A percentile compares a stretch with the other conserved stretches of the same genome.
Conservation (phyloP, 1,284 basidiomycete species). For the Meripilus lineatus region DNA sequence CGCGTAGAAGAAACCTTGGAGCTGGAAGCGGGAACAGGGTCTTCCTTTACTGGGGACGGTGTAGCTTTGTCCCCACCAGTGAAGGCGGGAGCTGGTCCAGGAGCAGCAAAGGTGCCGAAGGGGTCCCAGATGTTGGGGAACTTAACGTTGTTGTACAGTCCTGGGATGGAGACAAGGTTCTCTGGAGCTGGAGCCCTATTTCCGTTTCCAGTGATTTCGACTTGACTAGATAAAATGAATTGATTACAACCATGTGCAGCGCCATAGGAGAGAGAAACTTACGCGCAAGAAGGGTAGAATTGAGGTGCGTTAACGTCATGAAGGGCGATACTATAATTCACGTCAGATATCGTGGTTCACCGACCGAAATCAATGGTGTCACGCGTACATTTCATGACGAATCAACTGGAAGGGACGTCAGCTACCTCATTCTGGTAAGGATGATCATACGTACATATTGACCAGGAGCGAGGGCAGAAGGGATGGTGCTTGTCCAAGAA, state of each 20-base stretch:
- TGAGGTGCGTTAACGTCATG: constrained; percentile 25
- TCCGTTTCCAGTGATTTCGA: constrained; percentile 32
- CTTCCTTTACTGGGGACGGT: constrained; percentile 5
- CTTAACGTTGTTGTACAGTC: constrained; percentile 20
- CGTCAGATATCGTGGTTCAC: neutral
- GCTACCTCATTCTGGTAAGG: constrained; percentile 1
- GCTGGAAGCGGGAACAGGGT: constrained; percentile 12
- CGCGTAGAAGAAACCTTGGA: constrained; percentile 7
- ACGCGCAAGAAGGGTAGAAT: constrained; percentile 29
- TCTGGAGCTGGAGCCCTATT: constrained; percentile 22
- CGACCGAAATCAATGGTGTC: no score
- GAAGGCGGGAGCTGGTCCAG: constrained; percentile 21
- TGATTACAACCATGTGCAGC: constrained; percentile 9
- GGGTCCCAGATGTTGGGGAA: constrained; percentile 28
- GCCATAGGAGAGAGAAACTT: constrained; percentile 10
- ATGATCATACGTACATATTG: constrained; percentile 28
- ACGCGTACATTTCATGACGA: constrained; percentile 31
- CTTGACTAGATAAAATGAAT: constrained; percentile 25
- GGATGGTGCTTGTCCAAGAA: constrained; percentile 29
- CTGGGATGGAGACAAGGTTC: constrained; percentile 21
- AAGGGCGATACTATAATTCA: constrained; percentile 23
- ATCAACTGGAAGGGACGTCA: constrained; percentile 22
- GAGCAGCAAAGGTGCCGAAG: constrained; percentile 24
- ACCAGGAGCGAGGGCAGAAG: constrained; percentile 29
- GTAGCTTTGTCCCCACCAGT: constrained; percentile 7